Base-by-base conservation (phyloP, 148 eudicot species). In the Vaccinium myrtillus region DNA sequence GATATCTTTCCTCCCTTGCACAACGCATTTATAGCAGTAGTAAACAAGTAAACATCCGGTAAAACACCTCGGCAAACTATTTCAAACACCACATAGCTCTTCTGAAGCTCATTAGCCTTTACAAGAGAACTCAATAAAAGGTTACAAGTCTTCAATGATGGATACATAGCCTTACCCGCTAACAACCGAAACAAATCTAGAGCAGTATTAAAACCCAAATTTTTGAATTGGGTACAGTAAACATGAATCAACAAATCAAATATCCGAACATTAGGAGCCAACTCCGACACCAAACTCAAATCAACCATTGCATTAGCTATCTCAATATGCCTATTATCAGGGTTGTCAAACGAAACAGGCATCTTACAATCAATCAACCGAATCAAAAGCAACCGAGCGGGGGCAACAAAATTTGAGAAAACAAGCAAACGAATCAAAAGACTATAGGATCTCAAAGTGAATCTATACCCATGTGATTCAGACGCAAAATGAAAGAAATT, bases 211-310 rank as follows among this genome's bases (percentile, higher is more conserved):
- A 87, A 89, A 25, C 96, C 94, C 21, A 76, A 82, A 87, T 82
- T 80, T 81, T 87, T 93, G 61, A 94, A 82, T 80, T 91, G 91
- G 50, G 88, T 90, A 67, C 92, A 88, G 83, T 91, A 95, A 69
- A 94, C 91, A 92, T 92, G 93, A 87, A 94, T 78, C 89, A 96
- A 91, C 89, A 93, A 84, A 89, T 96, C 98, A 88, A 87, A 90
- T 10, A 76, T 76, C 87, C 84, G 89, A 86, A 88, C 46, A 21
- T 90, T 90, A 81, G 79, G 43, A 27, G 54, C 63, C 69, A 65
- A 82, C 58, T 88, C 88, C 0, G 74, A 85, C 77, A 81, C 87
- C 21, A 77, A 75, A 88, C 75, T 83, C 87, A 94, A 84, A 83
- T 91, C 90, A 61, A 86, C 82, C 86, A 96, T 82, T 23, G 82